Evolutionary conservation across 1,139 yeast species (phyloP), one percentile per base, ranked within the genome.

Genomic region (Tardiomyces depauwii): DNA sequence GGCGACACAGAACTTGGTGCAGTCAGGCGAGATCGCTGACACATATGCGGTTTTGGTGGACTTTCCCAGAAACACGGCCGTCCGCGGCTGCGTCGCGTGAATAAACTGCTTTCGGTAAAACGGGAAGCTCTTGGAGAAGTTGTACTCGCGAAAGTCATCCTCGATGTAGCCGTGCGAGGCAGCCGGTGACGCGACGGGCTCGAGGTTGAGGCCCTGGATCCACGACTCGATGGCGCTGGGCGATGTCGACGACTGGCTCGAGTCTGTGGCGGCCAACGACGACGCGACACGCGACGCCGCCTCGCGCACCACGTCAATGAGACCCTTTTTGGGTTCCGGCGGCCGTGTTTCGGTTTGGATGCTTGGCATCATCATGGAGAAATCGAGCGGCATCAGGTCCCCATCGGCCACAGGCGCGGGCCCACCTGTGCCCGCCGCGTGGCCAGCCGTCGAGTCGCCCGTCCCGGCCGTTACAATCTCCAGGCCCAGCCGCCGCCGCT

Each of bases 71-170:
- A 74, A 65, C 42, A 71, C 56, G 61, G 78, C 66, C 48, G 70
- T 72, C 33, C 73, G 61, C 27, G 78, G 77, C 53, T 81, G 89
- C 0, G 91, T 81, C 19, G 75, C 73, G 60, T 74, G 81, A 38
- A 80, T 78, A 39, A 76, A 71, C 45, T 79, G 71, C 57, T 82
- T 81, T 47, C 95, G 70, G 60, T 83, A 85, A 48, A 80, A 76
- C 1, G 96, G 96, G 65, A 86, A 88, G 55, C 93, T 85, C 56
- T 80, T 82, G 16, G 81, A 78, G 62, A 80, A 86, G 32, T 48
- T 14, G 19, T 14, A 36, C 39, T 36, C 39, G 18, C 39, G 18
- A 18, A 14, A 16, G 13, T 36, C 39, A 19, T 36, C 39, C 19
- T 36, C 39, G 2, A 14, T 18, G 16, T 5, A 5, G 5, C 36